phyloP scores from a whole-genome alignment of 345 rosid genomes.

The Psidium friedrichsthalianum region DNA sequence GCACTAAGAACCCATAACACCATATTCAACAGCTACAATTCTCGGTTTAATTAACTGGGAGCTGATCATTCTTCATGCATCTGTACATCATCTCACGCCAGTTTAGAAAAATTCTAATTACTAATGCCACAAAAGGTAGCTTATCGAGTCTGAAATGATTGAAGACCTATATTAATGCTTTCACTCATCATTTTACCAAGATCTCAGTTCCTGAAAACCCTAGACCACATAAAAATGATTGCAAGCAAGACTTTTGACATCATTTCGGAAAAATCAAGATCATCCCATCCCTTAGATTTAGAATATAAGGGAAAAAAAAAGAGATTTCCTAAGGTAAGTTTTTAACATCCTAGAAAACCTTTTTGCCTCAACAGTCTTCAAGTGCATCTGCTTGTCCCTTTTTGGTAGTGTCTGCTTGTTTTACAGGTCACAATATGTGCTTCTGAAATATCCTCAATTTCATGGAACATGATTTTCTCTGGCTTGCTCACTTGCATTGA shows the following conservation, averaged over 20 bases:
- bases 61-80: background rate
- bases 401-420: background rate
- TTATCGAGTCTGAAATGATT: background rate
- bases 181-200: background rate
- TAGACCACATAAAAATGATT: background rate
- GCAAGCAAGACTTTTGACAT: background rate
- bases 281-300: background rate
- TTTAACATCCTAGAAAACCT: background rate
- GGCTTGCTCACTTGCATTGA: background rate
- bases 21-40: too few relatives aligned
- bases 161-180: background rate
- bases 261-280: background rate
- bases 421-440: background rate
- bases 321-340: background rate
- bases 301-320: background rate
- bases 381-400: background rate
- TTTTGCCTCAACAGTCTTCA: background rate
- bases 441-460: background rate
- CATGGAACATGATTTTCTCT: background rate
- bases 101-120: background rate
- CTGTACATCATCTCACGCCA: background rate
- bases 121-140: background rate
- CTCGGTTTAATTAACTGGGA: background rate
- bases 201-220: background rate
- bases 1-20: too few relatives aligned